These are phyloP conservation scores for Kurtzmaniella cleridarum DNA, from an alignment of 805 yeast genomes.

Conservation along the genomic window DNA sequence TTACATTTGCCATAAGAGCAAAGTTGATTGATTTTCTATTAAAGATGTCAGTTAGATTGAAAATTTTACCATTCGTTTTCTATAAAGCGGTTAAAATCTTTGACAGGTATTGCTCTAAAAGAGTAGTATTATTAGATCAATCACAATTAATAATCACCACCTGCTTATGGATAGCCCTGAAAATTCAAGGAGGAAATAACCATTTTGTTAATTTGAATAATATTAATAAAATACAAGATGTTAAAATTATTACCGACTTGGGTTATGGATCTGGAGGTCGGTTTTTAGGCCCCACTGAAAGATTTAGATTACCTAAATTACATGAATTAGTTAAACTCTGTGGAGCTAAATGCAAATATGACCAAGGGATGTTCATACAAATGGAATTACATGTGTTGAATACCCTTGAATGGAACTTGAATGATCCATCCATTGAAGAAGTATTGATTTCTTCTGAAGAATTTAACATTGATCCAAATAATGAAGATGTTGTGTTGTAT, in stretches of 20 bases:
- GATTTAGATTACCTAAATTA: slow-evolving; percentile 70
- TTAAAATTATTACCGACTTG: slow-evolving; percentile 31
- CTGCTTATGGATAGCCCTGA: slow-evolving; percentile 89
- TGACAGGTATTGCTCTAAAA: slow-evolving; percentile 85
- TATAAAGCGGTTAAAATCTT: slow-evolving; percentile 68
- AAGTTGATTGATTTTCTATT: slow-evolving; percentile 75
- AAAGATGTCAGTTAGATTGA: slow-evolving; percentile 60
- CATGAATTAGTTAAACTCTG: slow-evolving; percentile 68
- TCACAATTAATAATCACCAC: slow-evolving; percentile 88
- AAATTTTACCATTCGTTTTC: slow-evolving; percentile 63
- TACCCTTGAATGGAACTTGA: slow-evolving; percentile 58
- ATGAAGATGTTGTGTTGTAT: slow-evolving; percentile 5
- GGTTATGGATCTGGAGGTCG: slow-evolving; percentile 52
- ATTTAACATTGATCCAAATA: slow-evolving; percentile 18
- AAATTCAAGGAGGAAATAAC: slow-evolving; percentile 71
- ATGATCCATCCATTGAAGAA: slow-evolving; percentile 50
- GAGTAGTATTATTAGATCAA: slow-evolving; percentile 81
- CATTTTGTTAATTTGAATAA: slow-evolving; percentile 49
- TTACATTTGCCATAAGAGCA: slow-evolving; percentile 66
- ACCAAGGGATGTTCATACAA: slow-evolving; percentile 46
- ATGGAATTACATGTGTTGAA: slow-evolving; percentile 49
- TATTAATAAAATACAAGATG: slow-evolving; percentile 14
- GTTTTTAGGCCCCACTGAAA: slow-evolving; percentile 63
- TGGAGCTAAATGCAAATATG: slow-evolving; percentile 54
- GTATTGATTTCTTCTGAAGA: slow-evolving; percentile 29